Conservation (phyloP, 2,329 filamentous ascomycete species). For the Sporothrix pseudoabietina region DNA sequence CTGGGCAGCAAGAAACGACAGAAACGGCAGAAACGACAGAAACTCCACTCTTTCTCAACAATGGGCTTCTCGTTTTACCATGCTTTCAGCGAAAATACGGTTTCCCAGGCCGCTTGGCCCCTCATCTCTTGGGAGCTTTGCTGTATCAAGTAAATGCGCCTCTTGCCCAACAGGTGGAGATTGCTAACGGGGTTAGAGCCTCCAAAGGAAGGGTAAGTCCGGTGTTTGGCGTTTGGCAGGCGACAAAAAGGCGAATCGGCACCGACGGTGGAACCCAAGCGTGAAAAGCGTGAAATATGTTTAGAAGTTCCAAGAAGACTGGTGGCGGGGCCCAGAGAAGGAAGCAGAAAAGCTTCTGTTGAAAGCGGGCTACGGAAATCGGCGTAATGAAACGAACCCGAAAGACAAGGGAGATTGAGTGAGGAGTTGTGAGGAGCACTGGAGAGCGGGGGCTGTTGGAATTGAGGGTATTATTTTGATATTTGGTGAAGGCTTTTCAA, state of each 20-base stretch:
- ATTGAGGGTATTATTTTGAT: neutral
- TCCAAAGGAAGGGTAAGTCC: neutral
- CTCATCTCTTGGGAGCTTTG: neutral
- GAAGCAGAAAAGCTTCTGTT: neutral
- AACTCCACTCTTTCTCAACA: neutral
- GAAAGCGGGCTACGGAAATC: neutral
- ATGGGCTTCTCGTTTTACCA: neutral
- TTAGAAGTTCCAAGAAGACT: neutral
- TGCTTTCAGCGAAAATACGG: neutral
- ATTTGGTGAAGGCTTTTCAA: neutral
- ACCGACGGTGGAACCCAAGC: slow-evolving; percentile 11
- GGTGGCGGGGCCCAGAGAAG: neutral
- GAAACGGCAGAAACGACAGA: too few relatives aligned
- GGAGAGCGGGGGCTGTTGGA: neutral
- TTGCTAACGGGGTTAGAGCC: slow-evolving; percentile 14
- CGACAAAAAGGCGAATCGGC: neutral
- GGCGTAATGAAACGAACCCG: neutral
- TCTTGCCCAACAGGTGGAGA: neutral
- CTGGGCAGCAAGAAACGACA: too few relatives aligned
- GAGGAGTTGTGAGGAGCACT: neutral
- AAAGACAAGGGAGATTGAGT: neutral
- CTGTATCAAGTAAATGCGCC: neutral
- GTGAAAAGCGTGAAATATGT: neutral
- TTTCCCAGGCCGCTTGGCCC: neutral
- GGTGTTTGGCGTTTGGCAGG: neutral